Evolutionary conservation across 805 yeast genomes (phyloP).

Genomic region (Metschnikowia reukaufii): DNA sequence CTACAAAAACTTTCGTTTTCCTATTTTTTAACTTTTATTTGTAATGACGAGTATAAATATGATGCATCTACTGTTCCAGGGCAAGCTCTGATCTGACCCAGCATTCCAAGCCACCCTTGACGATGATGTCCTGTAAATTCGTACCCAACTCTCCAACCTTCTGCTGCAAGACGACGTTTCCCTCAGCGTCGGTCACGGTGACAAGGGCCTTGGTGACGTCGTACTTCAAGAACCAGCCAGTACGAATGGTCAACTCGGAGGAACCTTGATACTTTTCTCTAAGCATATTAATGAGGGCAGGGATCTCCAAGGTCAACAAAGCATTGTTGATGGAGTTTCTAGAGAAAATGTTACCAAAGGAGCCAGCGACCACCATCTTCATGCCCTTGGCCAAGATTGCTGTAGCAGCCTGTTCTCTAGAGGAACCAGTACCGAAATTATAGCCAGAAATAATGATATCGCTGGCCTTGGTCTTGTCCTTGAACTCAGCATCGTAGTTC

Average conservation of each 20-base stretch:
- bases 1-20: no score
- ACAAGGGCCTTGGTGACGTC: constrained; percentile 86
- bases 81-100: constrained; percentile 84
- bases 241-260: constrained; percentile 84
- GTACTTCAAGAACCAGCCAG: constrained; percentile 92
- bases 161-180: constrained; percentile 66
- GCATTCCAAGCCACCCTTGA: constrained; percentile 96
- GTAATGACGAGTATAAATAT: constrained; percentile 1
- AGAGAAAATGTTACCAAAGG: constrained; percentile 94
- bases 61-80: constrained; percentile 2
- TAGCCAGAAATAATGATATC: constrained; percentile 91
- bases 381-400: constrained; percentile 92
- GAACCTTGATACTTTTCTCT: constrained; percentile 61
- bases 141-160: constrained; percentile 96
- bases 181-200: constrained; percentile 66
- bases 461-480: constrained; percentile 73
- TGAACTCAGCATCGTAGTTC: constrained; percentile 91
- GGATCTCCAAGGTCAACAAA: constrained; percentile 87
- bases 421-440: constrained; percentile 98
- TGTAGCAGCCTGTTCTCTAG: constrained; percentile 99
- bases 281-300: constrained; percentile 74
- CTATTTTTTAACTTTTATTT: no score
- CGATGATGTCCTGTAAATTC: constrained; percentile 93
- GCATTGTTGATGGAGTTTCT: constrained; percentile 98
- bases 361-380: constrained; percentile 91